A percentile compares a stretch with the other conserved stretches of the same genome.
Conservation (phyloP, 2,329 filamentous ascomycete species). For the Ophioceras dolichostomum region DNA sequence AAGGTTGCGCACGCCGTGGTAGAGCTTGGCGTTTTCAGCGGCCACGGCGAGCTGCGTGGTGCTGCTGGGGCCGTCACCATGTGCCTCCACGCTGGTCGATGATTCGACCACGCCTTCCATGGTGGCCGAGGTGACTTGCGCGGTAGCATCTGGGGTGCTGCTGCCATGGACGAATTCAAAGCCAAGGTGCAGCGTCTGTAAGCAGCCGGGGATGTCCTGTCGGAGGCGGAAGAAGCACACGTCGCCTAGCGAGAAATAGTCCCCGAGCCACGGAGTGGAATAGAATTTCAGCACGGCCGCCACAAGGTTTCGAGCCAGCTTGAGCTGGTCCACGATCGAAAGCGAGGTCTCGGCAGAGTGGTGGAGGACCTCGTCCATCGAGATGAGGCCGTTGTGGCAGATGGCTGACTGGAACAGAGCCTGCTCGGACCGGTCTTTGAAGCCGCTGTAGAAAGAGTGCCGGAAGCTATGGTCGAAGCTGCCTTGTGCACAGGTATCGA, state of each 20-base stretch:
- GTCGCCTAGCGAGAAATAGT: constrained; percentile 6
- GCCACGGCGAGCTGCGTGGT: not conserved
- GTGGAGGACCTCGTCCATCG: constrained; percentile 1
- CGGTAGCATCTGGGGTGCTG: not conserved
- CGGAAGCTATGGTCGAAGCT: too few relatives aligned
- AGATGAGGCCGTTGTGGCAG: not conserved
- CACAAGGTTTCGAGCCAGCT: constrained; percentile 3
- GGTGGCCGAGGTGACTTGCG: not conserved
- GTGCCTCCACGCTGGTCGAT: too few relatives aligned
- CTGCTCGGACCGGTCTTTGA: not conserved
- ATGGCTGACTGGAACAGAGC: not conserved
- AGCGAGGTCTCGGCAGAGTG: not conserved
- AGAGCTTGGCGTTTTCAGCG: constrained; percentile 7
- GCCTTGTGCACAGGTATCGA: constrained; percentile 1
- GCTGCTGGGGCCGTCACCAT: too few relatives aligned
- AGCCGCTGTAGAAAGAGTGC: constrained; percentile 4
- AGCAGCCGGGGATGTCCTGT: constrained; percentile 5
- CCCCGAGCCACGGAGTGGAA: constrained; percentile 7
- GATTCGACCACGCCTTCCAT: constrained; percentile 3
- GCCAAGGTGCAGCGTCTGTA: constrained; percentile 8
- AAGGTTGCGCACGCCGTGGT: constrained; percentile 6
- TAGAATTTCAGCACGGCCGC: constrained; percentile 7
- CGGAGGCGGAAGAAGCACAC: constrained; percentile 6
- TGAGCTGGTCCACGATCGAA: constrained; percentile 4
- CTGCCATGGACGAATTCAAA: constrained; percentile 7